These are phyloP conservation scores for Calonectria hongkongensis DNA, from an alignment of 2,329 filamentous ascomycete species.

Conservation along the genomic window DNA sequence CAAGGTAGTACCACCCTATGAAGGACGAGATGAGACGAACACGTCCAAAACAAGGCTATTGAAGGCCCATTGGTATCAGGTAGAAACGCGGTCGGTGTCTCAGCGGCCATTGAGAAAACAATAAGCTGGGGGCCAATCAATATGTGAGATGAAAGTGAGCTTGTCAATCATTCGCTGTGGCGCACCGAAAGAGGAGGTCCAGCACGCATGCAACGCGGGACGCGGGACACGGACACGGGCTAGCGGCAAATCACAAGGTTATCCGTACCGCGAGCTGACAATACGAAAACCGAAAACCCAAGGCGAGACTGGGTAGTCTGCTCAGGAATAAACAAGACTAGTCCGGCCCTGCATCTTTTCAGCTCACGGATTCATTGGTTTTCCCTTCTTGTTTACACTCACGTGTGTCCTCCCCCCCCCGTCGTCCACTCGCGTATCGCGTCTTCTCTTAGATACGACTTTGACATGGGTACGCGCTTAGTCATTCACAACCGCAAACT, in stretches of 20 bases:
- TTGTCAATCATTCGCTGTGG: slow-evolving; percentile 17
- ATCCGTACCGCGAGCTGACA: background rate
- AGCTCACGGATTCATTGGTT: background rate
- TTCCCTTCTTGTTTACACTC: background rate
- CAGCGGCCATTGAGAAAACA: slow-evolving; percentile 28
- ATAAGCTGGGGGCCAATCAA: slow-evolving; percentile 27
- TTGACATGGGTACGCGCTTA: slow-evolving; percentile 7
- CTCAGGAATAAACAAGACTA: background rate
- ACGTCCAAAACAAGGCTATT: slow-evolving; percentile 11
- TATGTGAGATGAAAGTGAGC: slow-evolving; percentile 19
- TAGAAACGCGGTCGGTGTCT: slow-evolving; percentile 31
- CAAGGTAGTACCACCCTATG: slow-evolving; percentile 4
- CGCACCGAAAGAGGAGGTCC: background rate
- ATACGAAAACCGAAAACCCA: background rate
- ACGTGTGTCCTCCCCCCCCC: background rate
- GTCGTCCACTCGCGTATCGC: background rate
- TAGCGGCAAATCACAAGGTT: background rate
- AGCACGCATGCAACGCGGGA: background rate
- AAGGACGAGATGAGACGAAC: background rate
- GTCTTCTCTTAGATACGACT: background rate
- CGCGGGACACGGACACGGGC: slow-evolving; percentile 15
- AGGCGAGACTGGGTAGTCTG: background rate
- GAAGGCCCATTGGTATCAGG: slow-evolving; percentile 17
- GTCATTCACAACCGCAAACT: slow-evolving; percentile 27
- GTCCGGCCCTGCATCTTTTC: background rate